Evolutionary conservation across 106 monocot species (phyloP).

Genomic region (Ottelia alismoides): DNA sequence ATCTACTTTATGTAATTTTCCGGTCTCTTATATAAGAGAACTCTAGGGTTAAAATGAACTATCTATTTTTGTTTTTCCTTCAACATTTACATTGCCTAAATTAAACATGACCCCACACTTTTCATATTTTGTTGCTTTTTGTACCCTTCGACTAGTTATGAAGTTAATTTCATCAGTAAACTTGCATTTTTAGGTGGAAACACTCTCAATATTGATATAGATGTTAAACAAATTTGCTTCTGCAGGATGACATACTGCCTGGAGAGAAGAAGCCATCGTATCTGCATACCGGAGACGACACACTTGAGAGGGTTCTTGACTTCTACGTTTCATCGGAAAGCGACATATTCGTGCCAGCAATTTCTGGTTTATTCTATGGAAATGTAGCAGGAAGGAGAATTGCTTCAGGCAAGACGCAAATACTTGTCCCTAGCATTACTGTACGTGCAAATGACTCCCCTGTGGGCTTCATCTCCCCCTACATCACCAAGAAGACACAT

Average conservation of each 20-base stretch:
- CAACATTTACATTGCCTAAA: no score
- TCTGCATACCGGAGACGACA: conserved; percentile 16
- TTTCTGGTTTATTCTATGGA: conserved; percentile 45
- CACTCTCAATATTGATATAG: no score
- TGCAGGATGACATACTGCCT: conserved; percentile 73
- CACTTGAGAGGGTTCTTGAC: conserved; percentile 48
- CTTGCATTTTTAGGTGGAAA: neutral
- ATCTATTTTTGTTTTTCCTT: no score
- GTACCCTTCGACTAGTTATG: no score
- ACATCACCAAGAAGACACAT: conserved; percentile 43
- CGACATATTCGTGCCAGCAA: conserved; percentile 59
- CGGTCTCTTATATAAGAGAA: no score
- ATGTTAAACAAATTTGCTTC: no score
- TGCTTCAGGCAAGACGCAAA: conserved; percentile 33
- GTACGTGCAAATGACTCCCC: conserved; percentile 2
- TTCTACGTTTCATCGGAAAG: conserved; percentile 55
- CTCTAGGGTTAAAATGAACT: no score
- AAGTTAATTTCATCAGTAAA: no score
- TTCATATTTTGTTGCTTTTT: no score
- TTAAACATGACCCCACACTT: no score
- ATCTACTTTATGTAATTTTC: no score
- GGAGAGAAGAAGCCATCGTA: conserved; percentile 40
- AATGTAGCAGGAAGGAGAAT: conserved; percentile 59
- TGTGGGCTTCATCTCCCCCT: conserved; percentile 33
- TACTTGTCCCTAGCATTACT: conserved; percentile 29